phyloP scores from a whole-genome alignment of 805 yeast genomes.

The Hanseniaspora meyeri region DNA sequence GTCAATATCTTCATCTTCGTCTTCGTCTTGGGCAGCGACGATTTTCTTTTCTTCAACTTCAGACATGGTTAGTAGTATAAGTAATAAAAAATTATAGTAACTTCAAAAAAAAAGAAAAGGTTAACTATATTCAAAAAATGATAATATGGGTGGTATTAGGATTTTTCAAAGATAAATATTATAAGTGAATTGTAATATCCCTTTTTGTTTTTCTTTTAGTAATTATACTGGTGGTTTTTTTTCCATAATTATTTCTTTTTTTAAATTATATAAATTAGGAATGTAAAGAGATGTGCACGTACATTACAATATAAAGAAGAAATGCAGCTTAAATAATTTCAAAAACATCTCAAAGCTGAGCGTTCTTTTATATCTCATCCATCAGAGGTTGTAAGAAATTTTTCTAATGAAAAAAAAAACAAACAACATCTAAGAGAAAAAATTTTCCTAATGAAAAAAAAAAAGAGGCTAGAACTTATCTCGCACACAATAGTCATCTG shows the following conservation, averaged over 20 bases:
- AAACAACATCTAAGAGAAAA: background rate
- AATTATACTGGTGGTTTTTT: constrained; percentile 7
- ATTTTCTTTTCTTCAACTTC: constrained; percentile 14
- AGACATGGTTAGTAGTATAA: constrained; percentile 1
- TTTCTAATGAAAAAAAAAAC: background rate
- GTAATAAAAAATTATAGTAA: background rate
- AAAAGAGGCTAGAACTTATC: background rate
- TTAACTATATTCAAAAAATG: background rate
- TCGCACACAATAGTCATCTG: background rate
- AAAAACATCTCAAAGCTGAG: background rate
- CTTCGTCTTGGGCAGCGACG: constrained; percentile 29
- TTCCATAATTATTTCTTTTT: background rate
- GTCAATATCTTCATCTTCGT: constrained; percentile 57
- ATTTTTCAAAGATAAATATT: background rate
- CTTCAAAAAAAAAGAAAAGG: background rate
- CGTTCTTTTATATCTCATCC: background rate
- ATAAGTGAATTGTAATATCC: background rate
- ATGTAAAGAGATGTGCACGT: background rate
- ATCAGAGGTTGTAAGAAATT: no score
- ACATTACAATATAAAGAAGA: background rate
- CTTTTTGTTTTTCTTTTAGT: background rate
- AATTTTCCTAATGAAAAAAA: background rate
- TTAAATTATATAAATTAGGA: background rate
- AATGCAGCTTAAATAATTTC: no score
- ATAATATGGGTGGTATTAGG: background rate